Percentiles rank a stretch among this genome's conserved stretches.
phyloP scores from a whole-genome alignment of 2,329 filamentous ascomycete genomes.

The Penicillium sp. region DNA sequence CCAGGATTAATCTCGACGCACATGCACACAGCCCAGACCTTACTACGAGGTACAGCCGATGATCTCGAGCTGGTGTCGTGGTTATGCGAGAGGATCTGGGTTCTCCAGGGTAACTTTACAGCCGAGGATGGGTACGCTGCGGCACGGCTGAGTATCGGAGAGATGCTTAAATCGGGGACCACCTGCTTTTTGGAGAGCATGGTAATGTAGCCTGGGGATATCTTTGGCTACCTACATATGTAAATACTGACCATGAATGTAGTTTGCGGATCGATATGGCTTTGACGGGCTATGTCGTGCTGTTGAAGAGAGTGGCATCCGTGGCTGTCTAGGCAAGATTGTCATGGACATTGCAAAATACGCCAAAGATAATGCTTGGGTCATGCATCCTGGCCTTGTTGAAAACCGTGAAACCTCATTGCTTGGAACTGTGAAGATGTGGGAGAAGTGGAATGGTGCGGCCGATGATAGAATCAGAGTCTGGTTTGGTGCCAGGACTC shows the following conservation, averaged over 20 bases:
- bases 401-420: constrained; percentile 42
- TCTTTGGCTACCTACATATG: rapidly evolving
- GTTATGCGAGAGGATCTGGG: constrained; percentile 54
- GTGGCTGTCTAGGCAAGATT: constrained; percentile 46
- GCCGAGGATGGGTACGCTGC: constrained; percentile 51
- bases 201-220: constrained; percentile 26
- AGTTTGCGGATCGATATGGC: constrained; percentile 49
- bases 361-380: constrained; percentile 43
- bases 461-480: constrained; percentile 46
- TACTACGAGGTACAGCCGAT: constrained; percentile 51
- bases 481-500: constrained; percentile 50
- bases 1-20: constrained; percentile 53
- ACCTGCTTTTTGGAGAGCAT: constrained; percentile 55
- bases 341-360: constrained; percentile 47
- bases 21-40: constrained; percentile 49
- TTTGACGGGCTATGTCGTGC: constrained; percentile 47
- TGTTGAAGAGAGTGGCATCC: constrained; percentile 46
- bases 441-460: constrained; percentile 37
- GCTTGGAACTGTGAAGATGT: constrained; percentile 40
- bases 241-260: neutral
- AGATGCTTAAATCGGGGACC: constrained; percentile 52
- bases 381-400: constrained; percentile 45
- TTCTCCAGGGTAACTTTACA: constrained; percentile 47
- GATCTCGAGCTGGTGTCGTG: constrained; percentile 51
- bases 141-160: constrained; percentile 49